Conservation (phyloP, 495 filamentous ascomycete genomes). For the Lophiostoma macrostomum region DNA sequence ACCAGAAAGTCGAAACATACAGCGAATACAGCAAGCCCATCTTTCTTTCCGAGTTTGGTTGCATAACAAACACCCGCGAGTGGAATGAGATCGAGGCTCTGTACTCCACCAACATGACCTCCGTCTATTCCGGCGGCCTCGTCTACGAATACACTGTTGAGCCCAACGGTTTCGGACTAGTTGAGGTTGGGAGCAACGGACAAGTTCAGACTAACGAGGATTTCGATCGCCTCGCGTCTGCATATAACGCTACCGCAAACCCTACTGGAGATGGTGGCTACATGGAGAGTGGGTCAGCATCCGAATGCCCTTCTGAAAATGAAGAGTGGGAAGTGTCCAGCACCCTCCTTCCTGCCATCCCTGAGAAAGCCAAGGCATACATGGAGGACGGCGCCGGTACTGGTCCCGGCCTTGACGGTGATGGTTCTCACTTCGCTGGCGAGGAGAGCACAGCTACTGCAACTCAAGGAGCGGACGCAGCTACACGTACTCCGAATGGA, state of each 20-base stretch:
- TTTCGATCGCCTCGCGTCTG: conserved; percentile 63
- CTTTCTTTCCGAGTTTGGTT: conserved; percentile 94
- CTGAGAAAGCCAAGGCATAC: conserved; percentile 61
- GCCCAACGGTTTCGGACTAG: conserved; percentile 59
- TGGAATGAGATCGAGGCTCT: conserved; percentile 78
- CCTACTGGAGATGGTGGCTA: conserved; percentile 75
- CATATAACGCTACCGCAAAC: conserved; percentile 58
- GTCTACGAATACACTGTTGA: conserved; percentile 93
- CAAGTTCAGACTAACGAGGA: conserved; percentile 43
- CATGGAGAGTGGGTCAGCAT: conserved; percentile 63
- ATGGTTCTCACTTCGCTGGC: conserved; percentile 66
- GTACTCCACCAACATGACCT: conserved; percentile 79
- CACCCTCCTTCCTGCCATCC: conserved; percentile 63
- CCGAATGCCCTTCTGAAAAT: conserved; percentile 65
- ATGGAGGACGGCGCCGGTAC: conserved; percentile 68
- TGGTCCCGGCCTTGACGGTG: conserved; percentile 63
- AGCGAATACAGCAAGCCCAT: conserved; percentile 84
- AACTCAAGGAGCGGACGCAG: conserved; percentile 54
- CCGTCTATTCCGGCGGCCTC: conserved; percentile 90
- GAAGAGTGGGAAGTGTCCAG: conserved; percentile 70
- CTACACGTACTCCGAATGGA: conserved; percentile 43
- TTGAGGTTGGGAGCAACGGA: conserved; percentile 48
- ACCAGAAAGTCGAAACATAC: conserved; percentile 87
- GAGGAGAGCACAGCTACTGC: conserved; percentile 58
- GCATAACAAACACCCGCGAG: conserved; percentile 71